Evolutionary conservation across 768 basidiomycete genomes (phyloP).

Genomic region (Leccinum imitatum): DNA sequence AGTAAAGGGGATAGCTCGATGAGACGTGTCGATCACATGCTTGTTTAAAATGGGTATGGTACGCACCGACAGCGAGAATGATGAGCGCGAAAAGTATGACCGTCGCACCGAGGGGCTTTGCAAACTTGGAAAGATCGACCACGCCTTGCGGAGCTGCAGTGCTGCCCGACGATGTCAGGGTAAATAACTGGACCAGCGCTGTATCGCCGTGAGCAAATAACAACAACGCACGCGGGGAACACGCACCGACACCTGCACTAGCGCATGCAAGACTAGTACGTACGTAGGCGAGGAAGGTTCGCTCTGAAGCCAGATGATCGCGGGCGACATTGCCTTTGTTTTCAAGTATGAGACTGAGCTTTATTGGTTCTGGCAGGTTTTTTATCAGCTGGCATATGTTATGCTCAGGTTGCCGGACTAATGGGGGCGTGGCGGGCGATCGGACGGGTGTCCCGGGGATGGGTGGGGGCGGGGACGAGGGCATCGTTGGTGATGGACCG

Average conservation of each 20-base stretch:
- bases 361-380: slow-evolving; percentile 8
- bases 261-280: slow-evolving; percentile 63
- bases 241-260: slow-evolving; percentile 58
- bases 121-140: slow-evolving; percentile 29
- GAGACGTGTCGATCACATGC: not conserved
- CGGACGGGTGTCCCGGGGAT: not conserved
- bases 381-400: not conserved
- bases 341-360: slow-evolving; percentile 41
- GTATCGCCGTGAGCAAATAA: not conserved
- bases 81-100: slow-evolving; percentile 45
- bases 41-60: not conserved
- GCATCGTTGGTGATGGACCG: not conserved
- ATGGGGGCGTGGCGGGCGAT: not conserved
- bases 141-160: not conserved
- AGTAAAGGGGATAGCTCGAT: not conserved
- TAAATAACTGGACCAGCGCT: slow-evolving; percentile 59
- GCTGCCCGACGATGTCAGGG: slow-evolving; percentile 25
- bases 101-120: slow-evolving; percentile 53
- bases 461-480: not conserved
- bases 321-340: slow-evolving; percentile 64
- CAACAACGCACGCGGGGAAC: not conserved
- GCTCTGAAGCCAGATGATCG: slow-evolving; percentile 62
- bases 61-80: slow-evolving; percentile 49
- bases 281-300: slow-evolving; percentile 63
- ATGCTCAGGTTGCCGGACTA: not conserved